Percentiles rank a stretch among this genome's conserved stretches.
Conservation (phyloP, 352 stramenopile species). For the Elongisporangium senticosum region DNA sequence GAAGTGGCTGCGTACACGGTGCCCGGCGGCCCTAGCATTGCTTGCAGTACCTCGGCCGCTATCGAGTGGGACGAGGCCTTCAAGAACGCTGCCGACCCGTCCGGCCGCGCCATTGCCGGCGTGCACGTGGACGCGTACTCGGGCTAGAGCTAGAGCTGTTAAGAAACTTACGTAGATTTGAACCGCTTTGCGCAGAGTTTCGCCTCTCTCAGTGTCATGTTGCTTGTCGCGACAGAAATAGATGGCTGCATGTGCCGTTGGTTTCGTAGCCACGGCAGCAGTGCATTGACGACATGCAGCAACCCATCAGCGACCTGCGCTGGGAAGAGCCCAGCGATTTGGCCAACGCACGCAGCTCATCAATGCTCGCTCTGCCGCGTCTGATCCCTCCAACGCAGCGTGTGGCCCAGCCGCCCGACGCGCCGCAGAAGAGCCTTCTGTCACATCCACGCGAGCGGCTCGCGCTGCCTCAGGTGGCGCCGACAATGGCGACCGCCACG, state of each 20-base stretch:
- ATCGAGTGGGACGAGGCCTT: slow-evolving; percentile 97
- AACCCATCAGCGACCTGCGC: slow-evolving; percentile 1
- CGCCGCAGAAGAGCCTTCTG: background rate
- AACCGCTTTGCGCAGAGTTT: background rate
- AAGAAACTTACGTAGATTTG: background rate
- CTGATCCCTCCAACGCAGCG: slow-evolving; percentile 1
- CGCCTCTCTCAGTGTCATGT: too few relatives aligned
- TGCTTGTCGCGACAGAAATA: background rate
- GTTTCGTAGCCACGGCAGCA: background rate
- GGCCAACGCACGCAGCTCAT: background rate
- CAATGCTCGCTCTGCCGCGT: slow-evolving; percentile 1
- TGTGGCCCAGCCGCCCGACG: slow-evolving; percentile 2
- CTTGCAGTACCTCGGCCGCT: slow-evolving; percentile 96
- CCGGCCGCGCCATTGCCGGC: slow-evolving; percentile 90
- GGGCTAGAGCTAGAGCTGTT: background rate
- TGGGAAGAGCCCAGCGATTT: slow-evolving; percentile 6
- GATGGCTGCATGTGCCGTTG: background rate
- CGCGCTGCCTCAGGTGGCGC: slow-evolving; percentile 21
- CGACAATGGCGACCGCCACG: slow-evolving; percentile 8
- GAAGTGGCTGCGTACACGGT: slow-evolving; percentile 96
- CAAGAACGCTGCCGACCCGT: slow-evolving; percentile 93
- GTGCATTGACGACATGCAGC: slow-evolving; percentile 1
- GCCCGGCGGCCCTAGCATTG: slow-evolving; percentile 96
- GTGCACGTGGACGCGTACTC: slow-evolving; percentile 95
- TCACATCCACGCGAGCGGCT: background rate